Percentiles rank a stretch among this genome's conserved stretches.
These are phyloP conservation scores for Penicillium dipodomyicola DNA, from an alignment of 495 filamentous ascomycete species.

Conservation along the genomic window DNA sequence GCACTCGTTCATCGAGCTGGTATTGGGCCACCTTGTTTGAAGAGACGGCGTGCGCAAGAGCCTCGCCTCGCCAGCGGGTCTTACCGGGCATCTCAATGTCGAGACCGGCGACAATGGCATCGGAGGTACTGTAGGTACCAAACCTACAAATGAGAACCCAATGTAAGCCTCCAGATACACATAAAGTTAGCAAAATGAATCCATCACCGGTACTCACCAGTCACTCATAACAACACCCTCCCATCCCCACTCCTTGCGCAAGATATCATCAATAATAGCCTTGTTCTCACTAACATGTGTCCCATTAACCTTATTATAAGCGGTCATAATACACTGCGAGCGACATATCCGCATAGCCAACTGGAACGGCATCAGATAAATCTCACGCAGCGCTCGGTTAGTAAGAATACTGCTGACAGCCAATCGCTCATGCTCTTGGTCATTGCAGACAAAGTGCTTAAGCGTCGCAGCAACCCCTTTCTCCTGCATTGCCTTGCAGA, in stretches of 20 bases:
- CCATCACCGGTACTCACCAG: constrained; percentile 49
- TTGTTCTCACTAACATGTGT: constrained; percentile 66
- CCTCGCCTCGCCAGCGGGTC: constrained; percentile 60
- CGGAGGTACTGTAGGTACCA: constrained; percentile 66
- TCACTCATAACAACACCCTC: constrained; percentile 69
- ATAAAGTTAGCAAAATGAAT: constrained; percentile 2
- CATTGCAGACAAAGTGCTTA: constrained; percentile 84
- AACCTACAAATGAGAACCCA: constrained; percentile 32
- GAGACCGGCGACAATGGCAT: constrained; percentile 65
- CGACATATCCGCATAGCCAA: constrained; percentile 63
- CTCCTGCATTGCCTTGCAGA: constrained; percentile 67
- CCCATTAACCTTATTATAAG: constrained; percentile 75
- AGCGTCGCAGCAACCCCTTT: constrained; percentile 68
- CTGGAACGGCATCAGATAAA: constrained; percentile 74
- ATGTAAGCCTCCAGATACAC: not conserved
- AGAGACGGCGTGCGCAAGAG: constrained; percentile 56
- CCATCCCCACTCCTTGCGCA: constrained; percentile 71
- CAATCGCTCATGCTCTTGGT: constrained; percentile 71
- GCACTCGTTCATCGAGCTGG: constrained; percentile 59
- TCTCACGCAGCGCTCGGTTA: constrained; percentile 69
- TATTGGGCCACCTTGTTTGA: constrained; percentile 58
- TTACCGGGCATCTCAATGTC: constrained; percentile 77
- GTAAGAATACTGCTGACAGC: constrained; percentile 65
- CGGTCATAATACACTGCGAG: constrained; percentile 69
- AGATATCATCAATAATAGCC: constrained; percentile 58